Evolutionary conservation across 2,329 filamentous ascomycete genomes (phyloP), one percentile per base, ranked within the genome.

Genomic region (Ophiognomonia clavigignenti-juglandacearum): DNA sequence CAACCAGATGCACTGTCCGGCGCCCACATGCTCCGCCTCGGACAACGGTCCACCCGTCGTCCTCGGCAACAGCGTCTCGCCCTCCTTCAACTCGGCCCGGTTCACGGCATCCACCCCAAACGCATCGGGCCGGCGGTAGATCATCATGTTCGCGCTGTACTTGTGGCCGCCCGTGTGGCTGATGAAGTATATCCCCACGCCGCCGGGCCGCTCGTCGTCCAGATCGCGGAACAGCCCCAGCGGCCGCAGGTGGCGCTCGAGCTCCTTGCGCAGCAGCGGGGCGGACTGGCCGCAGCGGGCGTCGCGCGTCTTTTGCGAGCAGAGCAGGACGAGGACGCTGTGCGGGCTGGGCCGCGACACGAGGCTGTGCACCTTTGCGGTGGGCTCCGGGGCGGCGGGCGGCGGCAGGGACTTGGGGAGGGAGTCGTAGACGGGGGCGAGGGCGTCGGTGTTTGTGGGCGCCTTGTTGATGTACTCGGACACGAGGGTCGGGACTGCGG

Each of bases 141-240:
- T 75, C 72, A 98, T 87, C 57, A 97, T 82, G 59, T 98, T 98
- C 23, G 93, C 93, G 39, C 85, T 83, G 69, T 95, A 97, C 71
- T 96, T 96, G 72, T 98, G 93, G 0, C 93, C 93, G 23, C 93
- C 93, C 3, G 96, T 90, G 61, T 98, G 93, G 56, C 83, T 92
- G 61, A 97, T 95, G 63, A 96, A 97, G 69, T 96, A 96, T 54
- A 98, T 88, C 1, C 89, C 92, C 6, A 96, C 92, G 11, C 93
- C 93, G 10, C 92, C 92, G 0, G 91, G 89, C 48, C 93, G 73
- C 64, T 90, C 83, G 63, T 98, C 93, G 61, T 95, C 82, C 39
- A 93, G 69, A 62, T 97, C 92, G 24, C 93, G 83, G 64, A 86
- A 91, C 18, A 98, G 70, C 0, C 90, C 91, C 11, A 95, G 72